phyloP scores from a whole-genome alignment of 345 rosid genomes.

The Arabidopsis arenosa region DNA sequence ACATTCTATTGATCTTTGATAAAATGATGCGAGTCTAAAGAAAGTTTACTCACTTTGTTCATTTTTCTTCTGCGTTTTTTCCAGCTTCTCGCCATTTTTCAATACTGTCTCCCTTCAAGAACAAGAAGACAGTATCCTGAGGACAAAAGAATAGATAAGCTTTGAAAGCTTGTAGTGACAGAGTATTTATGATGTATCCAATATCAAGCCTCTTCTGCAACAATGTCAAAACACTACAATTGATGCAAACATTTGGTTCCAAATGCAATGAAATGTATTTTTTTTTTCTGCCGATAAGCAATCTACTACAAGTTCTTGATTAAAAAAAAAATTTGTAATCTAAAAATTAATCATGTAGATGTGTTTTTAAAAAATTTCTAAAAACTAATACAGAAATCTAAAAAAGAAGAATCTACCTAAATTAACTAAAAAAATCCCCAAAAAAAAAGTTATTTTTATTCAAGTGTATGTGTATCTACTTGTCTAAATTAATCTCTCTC shows the following conservation, averaged over 20 bases:
- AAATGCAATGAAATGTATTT: slow-evolving; percentile 23
- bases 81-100: slow-evolving; percentile 88
- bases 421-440: not conserved
- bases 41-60: slow-evolving; percentile 8
- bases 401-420: slow-evolving; percentile 10
- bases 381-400: not conserved
- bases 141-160: slow-evolving; percentile 19
- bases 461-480: slow-evolving; percentile 16
- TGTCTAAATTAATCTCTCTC: slow-evolving; percentile 31
- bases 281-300: not conserved
- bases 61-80: slow-evolving; percentile 8
- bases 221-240: slow-evolving; percentile 4
- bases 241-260: slow-evolving; percentile 33
- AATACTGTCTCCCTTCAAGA: slow-evolving; percentile 77
- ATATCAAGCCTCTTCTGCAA: slow-evolving; percentile 5
- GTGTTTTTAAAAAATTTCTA: too few relatives aligned
- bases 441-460: not conserved
- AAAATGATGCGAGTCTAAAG: not conserved
- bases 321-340: not conserved
- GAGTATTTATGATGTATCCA: slow-evolving; percentile 18
- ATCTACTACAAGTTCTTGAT: not conserved
- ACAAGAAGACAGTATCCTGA: slow-evolving; percentile 53
- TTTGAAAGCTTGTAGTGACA: slow-evolving; percentile 29
- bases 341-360: not conserved
- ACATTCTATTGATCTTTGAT: not conserved